Conservation (phyloP, 1,284 basidiomycete species). For the Fistulinella cinereoalba region DNA sequence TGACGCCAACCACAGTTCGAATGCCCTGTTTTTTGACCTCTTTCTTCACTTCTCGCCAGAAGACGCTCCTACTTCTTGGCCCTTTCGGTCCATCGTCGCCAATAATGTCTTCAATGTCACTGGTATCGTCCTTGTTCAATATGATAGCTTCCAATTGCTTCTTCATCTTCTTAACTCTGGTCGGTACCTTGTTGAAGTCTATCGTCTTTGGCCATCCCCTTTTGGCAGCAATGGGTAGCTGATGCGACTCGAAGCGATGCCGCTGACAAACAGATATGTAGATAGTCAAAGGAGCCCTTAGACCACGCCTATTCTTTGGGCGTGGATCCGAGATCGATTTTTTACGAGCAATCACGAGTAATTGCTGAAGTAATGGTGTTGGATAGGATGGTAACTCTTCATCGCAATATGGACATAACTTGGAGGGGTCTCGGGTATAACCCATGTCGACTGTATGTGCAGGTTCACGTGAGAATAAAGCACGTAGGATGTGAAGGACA, state of each 20-base stretch:
- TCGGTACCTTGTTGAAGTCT: conserved; percentile 54
- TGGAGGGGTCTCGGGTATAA: conserved; percentile 54
- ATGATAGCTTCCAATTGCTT: conserved; percentile 48
- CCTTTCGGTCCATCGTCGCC: conserved; percentile 22
- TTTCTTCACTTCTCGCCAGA: conserved; percentile 64
- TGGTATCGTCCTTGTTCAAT: conserved; percentile 39
- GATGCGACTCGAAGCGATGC: conserved; percentile 68
- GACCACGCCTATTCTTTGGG: conserved; percentile 63
- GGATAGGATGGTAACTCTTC: conserved; percentile 58
- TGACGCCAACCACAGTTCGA: conserved; percentile 60
- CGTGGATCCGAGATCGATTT: conserved; percentile 61
- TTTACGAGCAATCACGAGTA: conserved; percentile 50
- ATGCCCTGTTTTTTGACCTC: conserved; percentile 62
- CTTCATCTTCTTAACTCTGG: conserved; percentile 51
- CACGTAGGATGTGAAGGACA: background rate
- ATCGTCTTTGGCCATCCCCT: conserved; percentile 75
- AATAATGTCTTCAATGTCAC: conserved; percentile 25
- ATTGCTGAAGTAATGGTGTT: conserved; percentile 52
- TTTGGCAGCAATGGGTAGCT: conserved; percentile 63
- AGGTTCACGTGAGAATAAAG: conserved; percentile 6
- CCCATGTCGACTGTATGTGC: conserved; percentile 18
- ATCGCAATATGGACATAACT: conserved; percentile 78
- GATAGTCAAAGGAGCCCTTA: conserved; percentile 57
- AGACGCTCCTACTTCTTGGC: conserved; percentile 51
- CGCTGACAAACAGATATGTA: conserved; percentile 71